Conservation (phyloP, 208 protist species). For the Acanthamoeba castellanii region DNA sequence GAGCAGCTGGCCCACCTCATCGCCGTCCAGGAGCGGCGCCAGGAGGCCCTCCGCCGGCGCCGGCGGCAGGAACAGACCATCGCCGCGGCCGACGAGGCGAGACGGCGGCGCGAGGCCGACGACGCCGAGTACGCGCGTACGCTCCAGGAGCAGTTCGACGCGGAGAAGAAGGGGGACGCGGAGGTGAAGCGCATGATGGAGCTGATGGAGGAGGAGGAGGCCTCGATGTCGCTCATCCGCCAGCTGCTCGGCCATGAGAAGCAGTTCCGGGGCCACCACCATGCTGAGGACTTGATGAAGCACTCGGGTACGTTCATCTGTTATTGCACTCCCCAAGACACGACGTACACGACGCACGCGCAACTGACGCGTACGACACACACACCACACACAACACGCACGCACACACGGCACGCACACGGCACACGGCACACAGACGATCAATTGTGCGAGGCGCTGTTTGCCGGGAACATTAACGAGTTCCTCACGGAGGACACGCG, state of each 20-base stretch:
- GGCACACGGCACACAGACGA: neutral
- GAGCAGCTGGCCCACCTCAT: constrained; percentile 9
- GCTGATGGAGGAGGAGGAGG: neutral
- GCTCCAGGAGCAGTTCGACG: neutral
- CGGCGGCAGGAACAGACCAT: neutral
- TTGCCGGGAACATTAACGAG: neutral
- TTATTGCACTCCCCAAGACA: neutral
- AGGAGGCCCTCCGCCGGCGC: neutral
- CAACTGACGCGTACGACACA: neutral
- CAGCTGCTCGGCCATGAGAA: neutral
- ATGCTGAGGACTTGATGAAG: neutral
- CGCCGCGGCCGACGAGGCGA: neutral
- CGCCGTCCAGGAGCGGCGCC: neutral
- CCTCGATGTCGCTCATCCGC: neutral
- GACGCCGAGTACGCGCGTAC: neutral
- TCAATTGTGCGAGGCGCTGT: neutral
- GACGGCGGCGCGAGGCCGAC: neutral
- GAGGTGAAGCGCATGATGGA: neutral
- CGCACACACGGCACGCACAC: too few relatives aligned
- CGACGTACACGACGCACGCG: too few relatives aligned
- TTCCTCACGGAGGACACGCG: neutral
- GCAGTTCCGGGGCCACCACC: neutral
- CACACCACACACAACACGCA: neutral
- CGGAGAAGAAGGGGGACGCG: neutral
- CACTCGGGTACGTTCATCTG: neutral